phyloP scores from a whole-genome alignment of 768 basidiomycete species.

The Pisolithus microcarpus region DNA sequence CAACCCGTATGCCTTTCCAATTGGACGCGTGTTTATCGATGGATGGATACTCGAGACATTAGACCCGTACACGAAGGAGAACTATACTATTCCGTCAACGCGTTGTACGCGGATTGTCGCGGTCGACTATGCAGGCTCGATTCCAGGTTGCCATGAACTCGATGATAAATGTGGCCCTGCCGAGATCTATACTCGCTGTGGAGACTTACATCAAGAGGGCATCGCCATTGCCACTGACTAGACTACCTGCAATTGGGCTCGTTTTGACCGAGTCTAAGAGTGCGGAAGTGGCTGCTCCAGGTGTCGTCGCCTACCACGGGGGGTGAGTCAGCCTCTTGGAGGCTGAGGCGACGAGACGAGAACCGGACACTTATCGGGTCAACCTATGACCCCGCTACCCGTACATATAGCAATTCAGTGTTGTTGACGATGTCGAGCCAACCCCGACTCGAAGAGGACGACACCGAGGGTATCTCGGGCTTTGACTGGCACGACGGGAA shows the following conservation, averaged over 20 bases:
- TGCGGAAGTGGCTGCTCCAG: slow-evolving; percentile 28
- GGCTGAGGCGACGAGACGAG: slow-evolving; percentile 52
- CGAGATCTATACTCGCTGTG: slow-evolving; percentile 62
- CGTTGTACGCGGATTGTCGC: slow-evolving; percentile 78
- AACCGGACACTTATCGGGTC: slow-evolving; percentile 49
- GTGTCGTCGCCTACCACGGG: slow-evolving; percentile 19
- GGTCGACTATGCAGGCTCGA: slow-evolving; percentile 79
- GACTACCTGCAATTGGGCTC: slow-evolving; percentile 61
- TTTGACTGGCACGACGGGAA: slow-evolving; percentile 19
- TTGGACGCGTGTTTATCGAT: slow-evolving; percentile 80
- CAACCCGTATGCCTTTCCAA: slow-evolving; percentile 66
- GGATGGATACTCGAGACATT: slow-evolving; percentile 96
- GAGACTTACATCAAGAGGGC: slow-evolving; percentile 66
- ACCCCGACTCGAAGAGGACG: slow-evolving; percentile 26
- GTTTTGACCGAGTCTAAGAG: slow-evolving; percentile 46
- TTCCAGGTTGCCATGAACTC: slow-evolving; percentile 82
- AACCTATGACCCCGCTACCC: slow-evolving; percentile 43
- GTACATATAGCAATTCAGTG: slow-evolving; percentile 45
- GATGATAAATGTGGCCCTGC: slow-evolving; percentile 73
- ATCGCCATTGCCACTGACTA: slow-evolving; percentile 58
- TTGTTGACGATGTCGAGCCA: slow-evolving; percentile 33
- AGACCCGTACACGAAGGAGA: slow-evolving; percentile 91
- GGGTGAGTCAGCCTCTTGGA: slow-evolving; percentile 42
- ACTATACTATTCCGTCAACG: slow-evolving; percentile 90
- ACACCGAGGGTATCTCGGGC: slow-evolving; percentile 38